Conservation (phyloP, 495 filamentous ascomycete species). For the Diplogelasinospora grovesii region DNA sequence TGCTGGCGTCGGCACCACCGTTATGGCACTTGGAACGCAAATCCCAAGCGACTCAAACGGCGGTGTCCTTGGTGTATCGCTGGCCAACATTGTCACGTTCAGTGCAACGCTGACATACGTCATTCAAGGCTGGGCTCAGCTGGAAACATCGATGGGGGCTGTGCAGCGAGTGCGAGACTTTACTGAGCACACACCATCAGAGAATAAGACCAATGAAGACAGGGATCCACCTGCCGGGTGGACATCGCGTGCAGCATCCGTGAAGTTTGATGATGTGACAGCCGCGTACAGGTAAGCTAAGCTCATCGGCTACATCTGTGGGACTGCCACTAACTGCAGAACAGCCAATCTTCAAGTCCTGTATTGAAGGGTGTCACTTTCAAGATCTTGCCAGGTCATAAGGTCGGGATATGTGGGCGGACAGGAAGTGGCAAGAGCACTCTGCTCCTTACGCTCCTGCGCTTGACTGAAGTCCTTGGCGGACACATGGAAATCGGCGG, state of each 20-base stretch:
- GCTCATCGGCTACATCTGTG: neutral
- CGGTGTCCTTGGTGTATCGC: neutral
- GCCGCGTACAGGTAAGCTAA: constrained; percentile 2
- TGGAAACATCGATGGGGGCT: constrained; percentile 44
- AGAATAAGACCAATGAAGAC: neutral
- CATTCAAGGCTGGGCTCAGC: constrained; percentile 26
- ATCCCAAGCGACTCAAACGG: too few species aligned
- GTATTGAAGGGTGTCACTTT: neutral
- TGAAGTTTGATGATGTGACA: neutral
- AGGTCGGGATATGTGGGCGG: constrained; percentile 4
- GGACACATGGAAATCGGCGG: constrained; percentile 13
- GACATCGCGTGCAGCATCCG: neutral
- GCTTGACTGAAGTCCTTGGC: constrained; percentile 75
- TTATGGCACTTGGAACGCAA: too few species aligned
- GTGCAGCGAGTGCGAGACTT: constrained; percentile 37
- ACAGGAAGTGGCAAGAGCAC: constrained; percentile 66
- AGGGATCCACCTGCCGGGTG: neutral
- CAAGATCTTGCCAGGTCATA: neutral
- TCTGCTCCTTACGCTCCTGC: constrained; percentile 77
- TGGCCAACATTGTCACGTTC: constrained; percentile 8
- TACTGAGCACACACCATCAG: constrained; percentile 2
- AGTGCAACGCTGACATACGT: neutral
- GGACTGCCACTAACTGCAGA: neutral
- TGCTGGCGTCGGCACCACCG: constrained; percentile 30
- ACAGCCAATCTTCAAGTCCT: too few species aligned